Percentiles rank a stretch among this genome's conserved stretches.
Conservation (phyloP, 306 rosid species). For the Inga leiocalycina region DNA sequence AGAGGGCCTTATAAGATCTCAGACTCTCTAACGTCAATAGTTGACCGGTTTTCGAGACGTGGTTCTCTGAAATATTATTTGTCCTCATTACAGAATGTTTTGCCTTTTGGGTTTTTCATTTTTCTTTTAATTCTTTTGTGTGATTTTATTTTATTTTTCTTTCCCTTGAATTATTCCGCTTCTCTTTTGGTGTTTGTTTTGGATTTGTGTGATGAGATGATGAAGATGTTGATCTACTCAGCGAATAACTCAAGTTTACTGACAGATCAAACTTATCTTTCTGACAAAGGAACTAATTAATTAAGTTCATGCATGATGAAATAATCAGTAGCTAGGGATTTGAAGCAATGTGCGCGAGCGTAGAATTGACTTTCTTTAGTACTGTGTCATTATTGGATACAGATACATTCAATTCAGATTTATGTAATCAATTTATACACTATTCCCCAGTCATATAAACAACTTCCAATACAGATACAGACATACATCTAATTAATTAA, state of each 20-base stretch:
- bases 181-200: neutral
- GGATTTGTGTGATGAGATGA: neutral
- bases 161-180: neutral
- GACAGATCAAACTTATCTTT: neutral
- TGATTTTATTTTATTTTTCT: neutral
- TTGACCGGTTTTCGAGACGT: too few species aligned
- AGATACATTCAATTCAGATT: neutral
- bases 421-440: neutral
- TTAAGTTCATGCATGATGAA: neutral
- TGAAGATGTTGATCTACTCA: neutral
- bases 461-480: too few species aligned
- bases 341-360: neutral
- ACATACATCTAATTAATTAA: neutral
- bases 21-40: too few species aligned
- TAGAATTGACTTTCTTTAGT: neutral
- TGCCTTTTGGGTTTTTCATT: too few species aligned
- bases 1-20: too few species aligned
- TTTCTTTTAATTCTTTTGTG: neutral
- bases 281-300: neutral
- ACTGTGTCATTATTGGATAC: neutral
- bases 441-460: neutral
- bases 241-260: neutral
- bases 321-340: neutral
- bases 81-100: too few species aligned
- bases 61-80: too few species aligned